Evolutionary conservation across 225 moss, liverwort and hornwort genomes (phyloP).

Genomic region (Takakia lepidozioides): DNA sequence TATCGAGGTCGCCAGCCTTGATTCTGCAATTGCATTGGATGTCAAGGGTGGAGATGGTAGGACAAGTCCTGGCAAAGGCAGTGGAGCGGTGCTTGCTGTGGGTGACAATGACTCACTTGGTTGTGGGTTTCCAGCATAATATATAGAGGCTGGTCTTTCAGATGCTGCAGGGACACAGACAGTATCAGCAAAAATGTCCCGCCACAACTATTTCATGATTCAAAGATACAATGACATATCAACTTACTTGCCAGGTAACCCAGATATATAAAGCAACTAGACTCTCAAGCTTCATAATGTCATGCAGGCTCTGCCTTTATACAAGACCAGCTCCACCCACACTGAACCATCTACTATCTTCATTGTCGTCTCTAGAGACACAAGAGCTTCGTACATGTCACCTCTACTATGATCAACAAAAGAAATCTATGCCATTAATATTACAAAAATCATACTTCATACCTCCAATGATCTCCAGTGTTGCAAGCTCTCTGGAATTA

Average conservation of each 20-base stretch:
- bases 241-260: no score
- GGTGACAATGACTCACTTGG: constrained; percentile 12
- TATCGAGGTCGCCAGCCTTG: constrained; percentile 13
- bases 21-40: constrained; percentile 8
- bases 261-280: no score
- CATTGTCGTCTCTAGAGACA: no score
- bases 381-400: no score
- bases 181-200: no score
- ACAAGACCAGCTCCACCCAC: not conserved
- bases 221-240: no score
- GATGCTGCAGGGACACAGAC: constrained; percentile 16
- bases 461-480: constrained; percentile 26
- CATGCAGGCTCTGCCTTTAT: not conserved
- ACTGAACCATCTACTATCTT: not conserved
- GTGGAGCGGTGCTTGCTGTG: constrained; percentile 15
- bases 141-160: constrained; percentile 22
- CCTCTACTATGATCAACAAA: not conserved
- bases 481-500: constrained; percentile 8
- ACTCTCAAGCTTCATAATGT: not conserved
- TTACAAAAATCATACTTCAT: not conserved
- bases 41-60: constrained; percentile 27
- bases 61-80: constrained; percentile 12
- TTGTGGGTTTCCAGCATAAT: constrained; percentile 6
- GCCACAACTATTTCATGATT: no score
- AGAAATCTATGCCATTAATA: not conserved